Evolutionary conservation across 805 yeast genomes (phyloP).

Genomic region (Lachancea nothofagi): DNA sequence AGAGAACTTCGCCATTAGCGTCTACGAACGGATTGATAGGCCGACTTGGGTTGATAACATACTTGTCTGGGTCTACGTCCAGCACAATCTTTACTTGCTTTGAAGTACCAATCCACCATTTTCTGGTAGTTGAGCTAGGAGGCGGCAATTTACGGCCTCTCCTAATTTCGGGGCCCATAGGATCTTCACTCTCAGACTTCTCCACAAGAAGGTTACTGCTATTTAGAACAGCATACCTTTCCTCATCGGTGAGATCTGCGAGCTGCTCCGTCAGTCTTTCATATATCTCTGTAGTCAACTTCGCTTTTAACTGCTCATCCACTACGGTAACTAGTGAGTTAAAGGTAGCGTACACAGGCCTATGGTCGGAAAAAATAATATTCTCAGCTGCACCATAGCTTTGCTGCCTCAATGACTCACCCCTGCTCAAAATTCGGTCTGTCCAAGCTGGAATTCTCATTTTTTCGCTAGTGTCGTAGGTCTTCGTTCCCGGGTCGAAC

Average conservation of each 20-base stretch:
- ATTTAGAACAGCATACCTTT: conserved; percentile 30
- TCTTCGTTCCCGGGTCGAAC: conserved; percentile 77
- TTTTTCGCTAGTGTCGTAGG: conserved; percentile 86
- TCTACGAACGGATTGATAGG: conserved; percentile 69
- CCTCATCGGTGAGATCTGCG: conserved; percentile 36
- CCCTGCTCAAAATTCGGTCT: conserved; percentile 73
- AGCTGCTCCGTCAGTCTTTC: conserved; percentile 45
- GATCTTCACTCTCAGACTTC: conserved; percentile 25
- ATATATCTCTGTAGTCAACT: conserved; percentile 50
- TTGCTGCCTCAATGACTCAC: conserved; percentile 51
- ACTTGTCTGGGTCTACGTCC: conserved; percentile 33
- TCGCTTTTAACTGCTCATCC: conserved; percentile 49
- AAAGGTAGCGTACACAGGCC: conserved; percentile 80
- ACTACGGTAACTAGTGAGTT: conserved; percentile 57
- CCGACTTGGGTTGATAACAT: conserved; percentile 60
- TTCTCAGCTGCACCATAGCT: conserved; percentile 54
- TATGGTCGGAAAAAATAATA: conserved; percentile 75
- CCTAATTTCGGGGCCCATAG: conserved; percentile 15
- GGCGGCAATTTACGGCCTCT: conserved; percentile 55
- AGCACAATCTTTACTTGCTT: conserved; percentile 63
- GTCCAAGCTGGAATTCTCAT: conserved; percentile 97
- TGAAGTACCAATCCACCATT: conserved; percentile 93
- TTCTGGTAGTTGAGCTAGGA: conserved; percentile 73
- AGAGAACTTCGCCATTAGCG: conserved; percentile 39
- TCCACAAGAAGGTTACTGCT: conserved; percentile 25